Conservation (phyloP, 441 rosid species). For the Hura crepitans region DNA sequence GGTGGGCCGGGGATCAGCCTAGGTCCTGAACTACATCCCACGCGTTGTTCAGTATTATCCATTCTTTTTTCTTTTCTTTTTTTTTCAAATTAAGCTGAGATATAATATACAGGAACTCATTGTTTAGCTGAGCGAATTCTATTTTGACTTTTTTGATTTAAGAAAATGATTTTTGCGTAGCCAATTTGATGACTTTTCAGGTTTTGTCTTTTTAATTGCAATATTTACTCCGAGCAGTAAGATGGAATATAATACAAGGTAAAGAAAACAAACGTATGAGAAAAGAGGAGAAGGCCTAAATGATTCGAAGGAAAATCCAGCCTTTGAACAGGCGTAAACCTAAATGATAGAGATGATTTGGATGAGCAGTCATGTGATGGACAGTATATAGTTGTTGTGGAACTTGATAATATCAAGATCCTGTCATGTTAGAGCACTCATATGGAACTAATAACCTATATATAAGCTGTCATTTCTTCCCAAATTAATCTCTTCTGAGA, state of each 20-base stretch:
- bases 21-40: neutral
- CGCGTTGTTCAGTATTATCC: too few species aligned
- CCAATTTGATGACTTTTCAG: neutral
- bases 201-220: too few species aligned
- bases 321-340: neutral
- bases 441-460: neutral
- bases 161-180: too few species aligned
- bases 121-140: constrained; percentile 12
- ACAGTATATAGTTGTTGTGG: neutral
- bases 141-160: constrained; percentile 3
- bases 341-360: neutral
- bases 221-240: too few species aligned
- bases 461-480: neutral
- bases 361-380: neutral
- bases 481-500: neutral
- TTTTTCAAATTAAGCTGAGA: neutral
- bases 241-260: too few species aligned
- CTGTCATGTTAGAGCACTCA: neutral
- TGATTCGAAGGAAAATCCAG: neutral
- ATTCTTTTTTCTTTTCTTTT: neutral
- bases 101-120: neutral
- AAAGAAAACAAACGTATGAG: neutral
- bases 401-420: constrained; percentile 5
- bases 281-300: neutral
- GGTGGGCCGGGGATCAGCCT: constrained; percentile 9